phyloP scores from a whole-genome alignment of 2,329 filamentous ascomycete species.

The Verruconis gallopava region DNA sequence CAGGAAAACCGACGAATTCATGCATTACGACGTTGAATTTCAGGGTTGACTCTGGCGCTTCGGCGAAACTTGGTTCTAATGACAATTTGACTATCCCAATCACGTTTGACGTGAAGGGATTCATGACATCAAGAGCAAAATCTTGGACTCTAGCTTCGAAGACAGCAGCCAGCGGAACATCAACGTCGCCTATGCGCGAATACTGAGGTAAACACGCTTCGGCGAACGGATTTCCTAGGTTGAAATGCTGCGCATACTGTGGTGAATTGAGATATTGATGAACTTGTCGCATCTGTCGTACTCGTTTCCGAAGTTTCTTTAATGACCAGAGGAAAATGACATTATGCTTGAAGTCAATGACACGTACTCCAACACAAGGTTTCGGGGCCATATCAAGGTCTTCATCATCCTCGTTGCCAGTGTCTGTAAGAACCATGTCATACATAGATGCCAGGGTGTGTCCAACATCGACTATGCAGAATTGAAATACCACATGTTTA shows the following conservation, averaged over 20 bases:
- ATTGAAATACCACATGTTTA: constrained; percentile 88
- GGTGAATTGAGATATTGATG: constrained; percentile 93
- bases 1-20: constrained; percentile 84
- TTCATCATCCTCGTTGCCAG: constrained; percentile 73
- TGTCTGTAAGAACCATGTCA: constrained; percentile 86
- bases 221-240: constrained; percentile 82
- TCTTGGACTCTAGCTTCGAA: constrained; percentile 93
- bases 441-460: constrained; percentile 88
- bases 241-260: constrained; percentile 87
- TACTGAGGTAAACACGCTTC: constrained; percentile 87
- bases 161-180: constrained; percentile 82
- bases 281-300: constrained; percentile 90
- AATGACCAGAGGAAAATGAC: constrained; percentile 91
- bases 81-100: constrained; percentile 85
- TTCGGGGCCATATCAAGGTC: constrained; percentile 71
- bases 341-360: constrained; percentile 77
- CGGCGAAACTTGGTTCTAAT: constrained; percentile 82
- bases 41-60: constrained; percentile 79
- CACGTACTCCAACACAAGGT: constrained; percentile 79
- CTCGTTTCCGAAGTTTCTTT: constrained; percentile 76
- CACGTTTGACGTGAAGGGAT: constrained; percentile 81
- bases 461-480: constrained; percentile 77
- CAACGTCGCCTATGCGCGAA: constrained; percentile 81
- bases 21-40: constrained; percentile 99
- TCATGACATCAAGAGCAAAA: constrained; percentile 79